Evolutionary conservation across 352 stramenopile species (phyloP).

Genomic region (Phytophthora ramorum): DNA sequence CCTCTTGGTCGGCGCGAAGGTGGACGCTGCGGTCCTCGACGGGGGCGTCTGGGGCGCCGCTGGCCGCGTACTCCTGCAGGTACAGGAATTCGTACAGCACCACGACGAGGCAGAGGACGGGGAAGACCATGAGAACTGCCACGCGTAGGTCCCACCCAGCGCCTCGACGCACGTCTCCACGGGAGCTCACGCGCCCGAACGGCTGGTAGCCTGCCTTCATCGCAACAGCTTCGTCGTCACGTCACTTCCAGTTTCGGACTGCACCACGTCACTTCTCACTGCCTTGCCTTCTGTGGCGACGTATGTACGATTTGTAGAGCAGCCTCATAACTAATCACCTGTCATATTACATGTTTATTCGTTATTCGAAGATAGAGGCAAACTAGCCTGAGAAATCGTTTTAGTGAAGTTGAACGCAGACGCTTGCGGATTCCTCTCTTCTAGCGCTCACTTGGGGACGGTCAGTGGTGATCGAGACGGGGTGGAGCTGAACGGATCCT

Average conservation of each 20-base stretch:
- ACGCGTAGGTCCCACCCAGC: conserved; percentile 62
- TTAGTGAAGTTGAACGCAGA: no score
- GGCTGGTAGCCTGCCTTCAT: conserved; percentile 46
- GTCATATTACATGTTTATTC: background rate
- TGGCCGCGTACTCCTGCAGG: conserved; percentile 69
- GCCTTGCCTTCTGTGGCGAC: no score
- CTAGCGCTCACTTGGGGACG: no score
- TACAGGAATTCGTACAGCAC: conserved; percentile 86
- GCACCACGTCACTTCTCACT: no score
- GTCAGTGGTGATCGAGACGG: no score
- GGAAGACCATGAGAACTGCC: conserved; percentile 72
- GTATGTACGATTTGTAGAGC: no score
- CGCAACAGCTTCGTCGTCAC: background rate
- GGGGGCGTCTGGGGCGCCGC: conserved; percentile 36
- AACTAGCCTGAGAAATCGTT: no score
- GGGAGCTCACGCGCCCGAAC: conserved; percentile 68
- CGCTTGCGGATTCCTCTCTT: no score
- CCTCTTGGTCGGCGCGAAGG: conserved; percentile 37
- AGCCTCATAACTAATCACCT: conserved; percentile 1
- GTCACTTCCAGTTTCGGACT: no score
- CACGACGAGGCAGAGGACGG: conserved; percentile 69
- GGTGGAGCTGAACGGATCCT: no score
- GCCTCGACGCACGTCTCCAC: conserved; percentile 46
- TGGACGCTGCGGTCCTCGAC: conserved; percentile 38
- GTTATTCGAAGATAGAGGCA: background rate